Conservation (phyloP, 2,329 filamentous ascomycete species). For the Sporothrix inflata region DNA sequence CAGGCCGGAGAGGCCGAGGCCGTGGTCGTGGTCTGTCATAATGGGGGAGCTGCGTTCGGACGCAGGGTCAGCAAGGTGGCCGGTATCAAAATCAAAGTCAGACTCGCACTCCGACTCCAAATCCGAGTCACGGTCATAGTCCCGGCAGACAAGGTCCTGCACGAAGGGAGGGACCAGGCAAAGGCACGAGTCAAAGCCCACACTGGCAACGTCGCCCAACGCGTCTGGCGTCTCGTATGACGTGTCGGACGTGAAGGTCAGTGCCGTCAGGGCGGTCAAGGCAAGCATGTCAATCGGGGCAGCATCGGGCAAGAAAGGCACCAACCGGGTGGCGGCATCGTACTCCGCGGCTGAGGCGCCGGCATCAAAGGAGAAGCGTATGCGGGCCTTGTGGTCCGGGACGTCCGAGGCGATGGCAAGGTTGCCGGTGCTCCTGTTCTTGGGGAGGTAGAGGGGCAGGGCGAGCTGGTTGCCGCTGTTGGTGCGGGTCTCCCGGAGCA, state of each 20-base stretch:
- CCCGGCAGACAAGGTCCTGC: background rate
- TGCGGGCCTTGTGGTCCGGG: constrained; percentile 60
- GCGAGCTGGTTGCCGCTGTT: constrained; percentile 52
- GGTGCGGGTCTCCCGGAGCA: background rate
- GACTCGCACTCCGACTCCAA: background rate
- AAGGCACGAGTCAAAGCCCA: background rate
- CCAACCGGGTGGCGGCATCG: constrained; percentile 76
- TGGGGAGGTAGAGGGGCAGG: constrained; percentile 58
- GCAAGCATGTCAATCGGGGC: background rate
- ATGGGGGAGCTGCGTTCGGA: constrained; percentile 69
- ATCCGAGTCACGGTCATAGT: background rate
- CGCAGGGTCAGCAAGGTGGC: constrained; percentile 11
- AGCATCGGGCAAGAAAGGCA: constrained; percentile 33
- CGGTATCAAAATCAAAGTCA: background rate
- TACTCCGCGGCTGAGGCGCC: constrained; percentile 63
- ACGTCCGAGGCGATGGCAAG: constrained; percentile 53
- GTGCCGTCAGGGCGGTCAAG: background rate
- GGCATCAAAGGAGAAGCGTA: constrained; percentile 78
- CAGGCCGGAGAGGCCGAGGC: constrained; percentile 80
- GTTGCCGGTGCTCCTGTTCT: constrained; percentile 69
- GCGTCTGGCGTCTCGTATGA: background rate
- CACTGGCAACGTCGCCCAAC: background rate
- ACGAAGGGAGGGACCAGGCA: background rate
- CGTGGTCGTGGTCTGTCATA: constrained; percentile 84
- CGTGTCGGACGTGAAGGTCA: background rate